Evolutionary conservation across 768 basidiomycete species (phyloP).

Genomic region (Termitomyces sp.): DNA sequence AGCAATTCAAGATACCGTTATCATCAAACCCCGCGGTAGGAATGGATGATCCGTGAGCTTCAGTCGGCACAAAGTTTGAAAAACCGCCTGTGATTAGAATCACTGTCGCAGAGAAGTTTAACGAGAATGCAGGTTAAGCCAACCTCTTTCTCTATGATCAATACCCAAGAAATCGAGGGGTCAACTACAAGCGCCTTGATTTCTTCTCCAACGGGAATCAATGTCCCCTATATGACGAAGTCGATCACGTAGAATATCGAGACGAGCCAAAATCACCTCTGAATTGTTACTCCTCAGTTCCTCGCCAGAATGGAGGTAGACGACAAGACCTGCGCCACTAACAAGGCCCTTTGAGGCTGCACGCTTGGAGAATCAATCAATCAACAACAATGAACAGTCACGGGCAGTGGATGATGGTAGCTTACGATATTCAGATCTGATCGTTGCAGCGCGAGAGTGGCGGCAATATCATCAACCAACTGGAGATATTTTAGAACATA

Average conservation of each 20-base stretch:
- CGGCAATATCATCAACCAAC: constrained; percentile 88
- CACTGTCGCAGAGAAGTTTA: not conserved
- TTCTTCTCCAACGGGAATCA: constrained; percentile 75
- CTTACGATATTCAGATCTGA: constrained; percentile 77
- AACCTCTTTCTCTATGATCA: constrained; percentile 94
- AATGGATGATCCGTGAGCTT: constrained; percentile 41
- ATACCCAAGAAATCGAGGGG: constrained; percentile 63
- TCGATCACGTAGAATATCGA: not conserved
- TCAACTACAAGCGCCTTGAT: constrained; percentile 56
- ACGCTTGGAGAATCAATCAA: constrained; percentile 40
- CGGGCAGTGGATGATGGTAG: not conserved
- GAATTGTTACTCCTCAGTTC: constrained; percentile 42
- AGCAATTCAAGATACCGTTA: constrained; percentile 51
- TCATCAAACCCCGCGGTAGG: constrained; percentile 58
- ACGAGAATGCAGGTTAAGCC: constrained; percentile 4
- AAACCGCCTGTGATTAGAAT: constrained; percentile 69
- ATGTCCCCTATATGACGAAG: constrained; percentile 43
- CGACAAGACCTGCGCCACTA: constrained; percentile 55
- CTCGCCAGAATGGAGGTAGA: constrained; percentile 55
- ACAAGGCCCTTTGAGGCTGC: constrained; percentile 89
- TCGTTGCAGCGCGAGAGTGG: constrained; percentile 68
- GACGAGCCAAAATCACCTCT: constrained; percentile 37
- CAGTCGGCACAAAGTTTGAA: constrained; percentile 73
- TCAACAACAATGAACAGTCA: not conserved
- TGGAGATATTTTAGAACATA: constrained; percentile 20